Evolutionary conservation across 2,329 filamentous ascomycete species (phyloP).

Genomic region (Botrytis pseudocinerea): DNA sequence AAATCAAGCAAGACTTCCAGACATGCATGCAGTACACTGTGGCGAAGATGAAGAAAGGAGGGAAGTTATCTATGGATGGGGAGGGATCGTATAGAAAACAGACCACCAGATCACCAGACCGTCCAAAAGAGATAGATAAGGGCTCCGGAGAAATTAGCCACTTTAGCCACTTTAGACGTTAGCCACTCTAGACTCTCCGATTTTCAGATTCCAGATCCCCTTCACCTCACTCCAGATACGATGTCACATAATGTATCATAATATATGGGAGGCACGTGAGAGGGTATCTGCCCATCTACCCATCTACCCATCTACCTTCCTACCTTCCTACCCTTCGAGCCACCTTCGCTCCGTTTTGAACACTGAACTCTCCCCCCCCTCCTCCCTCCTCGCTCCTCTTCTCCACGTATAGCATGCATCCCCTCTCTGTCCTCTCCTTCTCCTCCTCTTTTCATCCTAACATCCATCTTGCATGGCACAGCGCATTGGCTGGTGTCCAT

Average conservation of each 20-base stretch:
- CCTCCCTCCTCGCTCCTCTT: not conserved
- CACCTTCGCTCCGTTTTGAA: not conserved
- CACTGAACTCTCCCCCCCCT: not conserved
- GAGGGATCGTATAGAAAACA: not conserved
- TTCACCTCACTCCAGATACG: not conserved
- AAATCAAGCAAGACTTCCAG: not conserved
- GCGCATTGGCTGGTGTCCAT: slow-evolving; percentile 3
- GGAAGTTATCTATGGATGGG: not conserved
- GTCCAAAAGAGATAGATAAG: not conserved
- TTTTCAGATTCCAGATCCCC: not conserved
- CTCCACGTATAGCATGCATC: not conserved
- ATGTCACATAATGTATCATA: not conserved
- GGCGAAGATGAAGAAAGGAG: not conserved
- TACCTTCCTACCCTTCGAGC: not conserved
- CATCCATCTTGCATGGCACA: slow-evolving; percentile 13
- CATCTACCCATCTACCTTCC: too few species aligned
- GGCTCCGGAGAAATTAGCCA: not conserved
- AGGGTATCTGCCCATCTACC: too few species aligned
- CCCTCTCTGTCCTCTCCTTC: not conserved
- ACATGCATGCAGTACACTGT: not conserved
- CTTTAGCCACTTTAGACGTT: not conserved
- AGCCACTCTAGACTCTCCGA: too few species aligned
- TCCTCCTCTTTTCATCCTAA: not conserved
- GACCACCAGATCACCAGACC: not conserved
- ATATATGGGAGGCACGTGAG: too few species aligned